A percentile compares a stretch with the other conserved stretches of the same genome.
phyloP scores from a whole-genome alignment of 2,329 filamentous ascomycete genomes.

The Phaeosphaeria sp. region DNA sequence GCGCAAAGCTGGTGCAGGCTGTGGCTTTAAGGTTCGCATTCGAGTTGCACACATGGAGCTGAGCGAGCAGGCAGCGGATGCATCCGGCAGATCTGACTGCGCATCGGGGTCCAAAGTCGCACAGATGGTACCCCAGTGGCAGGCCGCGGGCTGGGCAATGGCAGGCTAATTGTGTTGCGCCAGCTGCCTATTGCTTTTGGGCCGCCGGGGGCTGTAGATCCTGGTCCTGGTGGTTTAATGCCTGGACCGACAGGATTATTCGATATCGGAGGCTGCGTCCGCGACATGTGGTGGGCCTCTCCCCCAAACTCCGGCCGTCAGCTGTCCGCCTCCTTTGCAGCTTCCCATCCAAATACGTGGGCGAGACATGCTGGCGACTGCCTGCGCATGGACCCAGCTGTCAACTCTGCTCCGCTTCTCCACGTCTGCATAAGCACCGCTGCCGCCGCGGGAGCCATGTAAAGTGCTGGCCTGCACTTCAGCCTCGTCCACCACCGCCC shows the following conservation, averaged over 20 bases:
- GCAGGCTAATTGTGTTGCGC: slow-evolving; percentile 1
- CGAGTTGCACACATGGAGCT: not conserved
- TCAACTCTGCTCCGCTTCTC: not conserved
- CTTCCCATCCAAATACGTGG: no score
- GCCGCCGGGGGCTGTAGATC: not conserved
- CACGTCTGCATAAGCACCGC: slow-evolving; percentile 2
- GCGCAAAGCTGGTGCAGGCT: not conserved
- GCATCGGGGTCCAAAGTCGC: not conserved
- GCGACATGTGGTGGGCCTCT: not conserved
- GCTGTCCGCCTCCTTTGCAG: not conserved
- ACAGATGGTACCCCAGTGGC: no score
- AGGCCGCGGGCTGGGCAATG: not conserved
- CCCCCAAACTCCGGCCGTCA: not conserved
- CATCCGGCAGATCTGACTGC: not conserved
- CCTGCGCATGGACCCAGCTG: not conserved
- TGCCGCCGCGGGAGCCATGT: slow-evolving; percentile 1
- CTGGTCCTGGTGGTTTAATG: not conserved
- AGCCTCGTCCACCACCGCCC: slow-evolving; percentile 8
- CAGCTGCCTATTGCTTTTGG: not conserved
- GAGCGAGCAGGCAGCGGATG: not conserved
- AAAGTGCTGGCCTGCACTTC: slow-evolving; percentile 8
- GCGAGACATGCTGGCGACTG: slow-evolving; percentile 3
- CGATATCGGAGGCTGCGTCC: not conserved
- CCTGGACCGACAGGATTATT: no score
- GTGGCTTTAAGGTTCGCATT: not conserved